These are phyloP conservation scores for Russula vinacea DNA, from an alignment of 768 basidiomycete species.

Conservation along the genomic window DNA sequence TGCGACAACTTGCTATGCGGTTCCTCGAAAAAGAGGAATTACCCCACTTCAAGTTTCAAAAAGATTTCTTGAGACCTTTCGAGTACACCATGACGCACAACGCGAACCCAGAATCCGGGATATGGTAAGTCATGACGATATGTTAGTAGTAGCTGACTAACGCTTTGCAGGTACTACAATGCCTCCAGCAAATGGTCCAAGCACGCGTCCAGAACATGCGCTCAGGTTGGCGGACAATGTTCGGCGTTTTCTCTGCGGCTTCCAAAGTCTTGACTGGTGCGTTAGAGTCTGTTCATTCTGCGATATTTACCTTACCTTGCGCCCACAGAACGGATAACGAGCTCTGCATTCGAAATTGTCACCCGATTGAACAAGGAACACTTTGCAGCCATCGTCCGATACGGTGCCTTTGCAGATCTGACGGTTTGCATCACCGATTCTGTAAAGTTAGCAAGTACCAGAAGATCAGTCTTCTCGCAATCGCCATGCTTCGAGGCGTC, in stretches of 20 bases:
- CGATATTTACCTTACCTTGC: slow-evolving; percentile 1
- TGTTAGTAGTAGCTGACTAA: neutral
- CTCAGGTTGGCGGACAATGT: slow-evolving; percentile 99
- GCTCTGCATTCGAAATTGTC: slow-evolving; percentile 94
- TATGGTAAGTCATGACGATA: slow-evolving; percentile 56
- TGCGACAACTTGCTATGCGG: slow-evolving; percentile 95
- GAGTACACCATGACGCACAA: slow-evolving; percentile 98
- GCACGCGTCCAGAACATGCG: slow-evolving; percentile 91
- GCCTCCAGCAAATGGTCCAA: slow-evolving; percentile 98
- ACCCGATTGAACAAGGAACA: slow-evolving; percentile 87
- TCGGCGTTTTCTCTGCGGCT: slow-evolving; percentile 95
- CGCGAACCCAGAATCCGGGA: slow-evolving; percentile 94
- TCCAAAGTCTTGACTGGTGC: slow-evolving; percentile 86
- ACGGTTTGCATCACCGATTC: slow-evolving; percentile 97
- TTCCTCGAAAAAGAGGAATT: slow-evolving; percentile 99
- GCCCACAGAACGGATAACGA: slow-evolving; percentile 79
- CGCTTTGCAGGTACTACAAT: slow-evolving; percentile 77
- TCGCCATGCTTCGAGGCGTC: slow-evolving; percentile 91
- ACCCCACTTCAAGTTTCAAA: slow-evolving; percentile 98
- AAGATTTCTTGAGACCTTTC: slow-evolving; percentile 97
- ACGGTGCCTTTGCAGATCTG: slow-evolving; percentile 93
- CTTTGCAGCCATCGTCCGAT: slow-evolving; percentile 84
- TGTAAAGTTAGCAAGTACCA: slow-evolving; percentile 99
- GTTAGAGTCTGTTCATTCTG: slow-evolving; percentile 26
- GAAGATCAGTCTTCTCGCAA: slow-evolving; percentile 93